phyloP scores from a whole-genome alignment of 129 eudicot genomes.

The Kitagawia praeruptora region DNA sequence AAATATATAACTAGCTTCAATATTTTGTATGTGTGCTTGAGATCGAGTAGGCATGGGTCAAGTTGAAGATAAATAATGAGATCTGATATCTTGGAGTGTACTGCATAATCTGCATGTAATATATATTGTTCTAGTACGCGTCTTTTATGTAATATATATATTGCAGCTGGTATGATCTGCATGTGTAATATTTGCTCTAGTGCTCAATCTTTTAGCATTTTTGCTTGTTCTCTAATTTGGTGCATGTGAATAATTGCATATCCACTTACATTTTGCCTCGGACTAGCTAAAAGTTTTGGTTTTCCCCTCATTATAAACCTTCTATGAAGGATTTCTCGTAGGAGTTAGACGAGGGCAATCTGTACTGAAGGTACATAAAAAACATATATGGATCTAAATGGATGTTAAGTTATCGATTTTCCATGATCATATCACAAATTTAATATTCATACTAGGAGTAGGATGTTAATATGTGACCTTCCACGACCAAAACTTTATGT shows the following conservation, averaged over 20 bases:
- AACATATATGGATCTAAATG: no score
- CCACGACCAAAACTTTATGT: no score
- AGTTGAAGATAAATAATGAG: conserved; percentile 1
- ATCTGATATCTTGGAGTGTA: not conserved
- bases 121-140: not conserved
- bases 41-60: not conserved
- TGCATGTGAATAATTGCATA: not conserved
- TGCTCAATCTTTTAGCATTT: not conserved
- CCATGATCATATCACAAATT: no score
- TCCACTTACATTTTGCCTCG: no score
- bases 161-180: not conserved
- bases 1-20: not conserved
- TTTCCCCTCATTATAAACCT: no score
- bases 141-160: not conserved
- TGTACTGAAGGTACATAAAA: no score
- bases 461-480: no score
- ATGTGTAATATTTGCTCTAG: not conserved
- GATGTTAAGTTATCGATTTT: no score
- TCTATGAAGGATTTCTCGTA: no score
- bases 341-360: no score
- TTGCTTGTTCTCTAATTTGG: not conserved
- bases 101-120: not conserved
- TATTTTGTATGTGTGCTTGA: not conserved
- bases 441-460: no score
- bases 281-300: no score